Percentiles rank a stretch among this genome's conserved stretches.
phyloP scores from a whole-genome alignment of 2,329 filamentous ascomycete species.

The Claviceps citrina region DNA sequence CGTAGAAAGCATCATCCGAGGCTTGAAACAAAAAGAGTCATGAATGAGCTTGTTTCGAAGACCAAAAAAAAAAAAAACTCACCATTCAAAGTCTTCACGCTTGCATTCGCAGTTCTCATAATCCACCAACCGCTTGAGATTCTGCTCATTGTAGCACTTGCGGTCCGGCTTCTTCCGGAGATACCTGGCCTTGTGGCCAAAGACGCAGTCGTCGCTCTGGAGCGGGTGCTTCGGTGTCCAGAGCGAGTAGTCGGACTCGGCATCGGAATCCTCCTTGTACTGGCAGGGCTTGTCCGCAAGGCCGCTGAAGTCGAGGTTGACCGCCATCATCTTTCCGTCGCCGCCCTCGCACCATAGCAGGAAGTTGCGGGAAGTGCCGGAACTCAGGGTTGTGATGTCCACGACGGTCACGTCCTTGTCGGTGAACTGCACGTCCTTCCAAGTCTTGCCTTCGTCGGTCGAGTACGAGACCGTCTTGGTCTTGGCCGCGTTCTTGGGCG shows the following conservation, averaged over 20 bases:
- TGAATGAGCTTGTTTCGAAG: too few species aligned
- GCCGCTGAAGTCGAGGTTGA: constrained; percentile 81
- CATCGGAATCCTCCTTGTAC: constrained; percentile 38
- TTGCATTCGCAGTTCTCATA: constrained; percentile 72
- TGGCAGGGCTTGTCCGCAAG: constrained; percentile 60
- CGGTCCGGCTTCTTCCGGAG: constrained; percentile 72
- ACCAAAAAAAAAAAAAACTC: constrained; percentile 7
- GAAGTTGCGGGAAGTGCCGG: constrained; percentile 82
- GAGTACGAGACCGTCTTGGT: constrained; percentile 61
- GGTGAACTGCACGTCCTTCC: constrained; percentile 61
- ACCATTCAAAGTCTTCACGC: constrained; percentile 85
- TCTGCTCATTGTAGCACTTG: constrained; percentile 68
- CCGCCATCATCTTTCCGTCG: constrained; percentile 46
- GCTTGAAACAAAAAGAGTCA: too few species aligned
- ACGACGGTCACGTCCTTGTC: constrained; percentile 55
- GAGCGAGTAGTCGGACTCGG: constrained; percentile 57
- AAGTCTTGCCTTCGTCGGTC: constrained; percentile 64
- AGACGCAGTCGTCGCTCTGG: constrained; percentile 67
- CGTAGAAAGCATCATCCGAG: too few species aligned
- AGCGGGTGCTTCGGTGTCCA: constrained; percentile 80
- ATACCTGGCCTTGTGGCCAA: constrained; percentile 80
- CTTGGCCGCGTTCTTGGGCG: constrained; percentile 49
- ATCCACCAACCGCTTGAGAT: constrained; percentile 54
- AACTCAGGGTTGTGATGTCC: constrained; percentile 76
- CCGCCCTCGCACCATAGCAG: constrained; percentile 62